Evolutionary conservation across 768 basidiomycete genomes (phyloP).

Genomic region (Leccinum uliginosum): DNA sequence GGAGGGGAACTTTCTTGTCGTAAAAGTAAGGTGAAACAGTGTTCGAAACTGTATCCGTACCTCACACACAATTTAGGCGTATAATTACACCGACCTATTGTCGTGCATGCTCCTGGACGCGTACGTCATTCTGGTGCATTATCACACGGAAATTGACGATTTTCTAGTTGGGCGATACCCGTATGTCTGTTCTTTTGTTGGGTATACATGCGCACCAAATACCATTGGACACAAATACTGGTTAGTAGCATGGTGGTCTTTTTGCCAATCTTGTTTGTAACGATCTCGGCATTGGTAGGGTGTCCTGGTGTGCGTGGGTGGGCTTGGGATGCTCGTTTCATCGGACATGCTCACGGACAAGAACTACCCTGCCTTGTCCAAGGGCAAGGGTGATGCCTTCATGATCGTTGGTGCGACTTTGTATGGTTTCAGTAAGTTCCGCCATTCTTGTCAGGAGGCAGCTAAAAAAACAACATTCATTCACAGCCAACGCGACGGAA

Average conservation of each 20-base stretch:
- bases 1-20: conserved; percentile 83
- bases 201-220: conserved; percentile 75
- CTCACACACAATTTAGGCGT: conserved; percentile 45
- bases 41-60: not conserved
- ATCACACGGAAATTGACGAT: not conserved
- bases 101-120: conserved; percentile 93
- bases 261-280: not conserved
- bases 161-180: conserved; percentile 80
- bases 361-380: conserved; percentile 58
- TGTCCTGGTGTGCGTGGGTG: conserved; percentile 65
- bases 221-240: conserved; percentile 80
- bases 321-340: conserved; percentile 74
- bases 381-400: conserved; percentile 78
- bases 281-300: conserved; percentile 43
- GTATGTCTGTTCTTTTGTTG: conserved; percentile 80
- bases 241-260: conserved; percentile 35
- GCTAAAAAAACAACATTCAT: not conserved
- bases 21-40: conserved; percentile 45
- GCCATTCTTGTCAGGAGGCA: not conserved
- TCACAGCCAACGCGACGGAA: conserved; percentile 78
- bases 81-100: conserved; percentile 80
- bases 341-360: conserved; percentile 78
- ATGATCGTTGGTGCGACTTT: conserved; percentile 85
- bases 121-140: conserved; percentile 35
- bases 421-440: conserved; percentile 74